Evolutionary conservation across 1,284 basidiomycete genomes (phyloP).

Genomic region (Ceratobasidium sp.): DNA sequence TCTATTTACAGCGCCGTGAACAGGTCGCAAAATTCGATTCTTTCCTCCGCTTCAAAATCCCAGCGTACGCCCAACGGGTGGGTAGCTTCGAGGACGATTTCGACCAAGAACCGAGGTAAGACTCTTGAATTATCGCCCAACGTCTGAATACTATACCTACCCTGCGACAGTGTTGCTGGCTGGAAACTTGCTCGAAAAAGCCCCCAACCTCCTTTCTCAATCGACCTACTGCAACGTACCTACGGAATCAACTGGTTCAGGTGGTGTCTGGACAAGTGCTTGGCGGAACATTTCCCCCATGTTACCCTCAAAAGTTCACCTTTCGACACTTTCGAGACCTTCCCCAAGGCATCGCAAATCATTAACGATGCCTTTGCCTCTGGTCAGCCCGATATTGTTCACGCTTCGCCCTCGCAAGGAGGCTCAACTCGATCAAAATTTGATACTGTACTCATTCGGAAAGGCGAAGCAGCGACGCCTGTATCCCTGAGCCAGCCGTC

Average conservation of each 20-base stretch:
- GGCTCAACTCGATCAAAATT: not conserved
- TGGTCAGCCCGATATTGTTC: not conserved
- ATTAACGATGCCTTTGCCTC: not conserved
- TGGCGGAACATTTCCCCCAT: not conserved
- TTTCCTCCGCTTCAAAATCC: not conserved
- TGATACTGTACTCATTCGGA: not conserved
- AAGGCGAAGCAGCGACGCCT: not conserved
- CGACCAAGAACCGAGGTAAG: not conserved
- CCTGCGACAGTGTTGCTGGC: conserved; percentile 1
- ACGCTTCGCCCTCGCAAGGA: not conserved
- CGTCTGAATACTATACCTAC: no score
- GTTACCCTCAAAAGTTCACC: not conserved
- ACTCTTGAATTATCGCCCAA: no score
- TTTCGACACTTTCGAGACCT: not conserved
- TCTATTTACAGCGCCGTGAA: conserved; percentile 13
- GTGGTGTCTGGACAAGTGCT: not conserved
- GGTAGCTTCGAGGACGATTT: not conserved
- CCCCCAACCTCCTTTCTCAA: not conserved
- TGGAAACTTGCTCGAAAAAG: conserved; percentile 18
- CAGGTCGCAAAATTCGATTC: not conserved
- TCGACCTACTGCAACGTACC: not conserved
- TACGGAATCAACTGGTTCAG: not conserved
- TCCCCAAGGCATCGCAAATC: not conserved
- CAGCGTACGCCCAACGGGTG: not conserved
- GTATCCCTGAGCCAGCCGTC: not conserved